These are phyloP conservation scores for Papiliotrema flavescens DNA, from an alignment of 1,284 basidiomycete genomes.

Conservation along the genomic window DNA sequence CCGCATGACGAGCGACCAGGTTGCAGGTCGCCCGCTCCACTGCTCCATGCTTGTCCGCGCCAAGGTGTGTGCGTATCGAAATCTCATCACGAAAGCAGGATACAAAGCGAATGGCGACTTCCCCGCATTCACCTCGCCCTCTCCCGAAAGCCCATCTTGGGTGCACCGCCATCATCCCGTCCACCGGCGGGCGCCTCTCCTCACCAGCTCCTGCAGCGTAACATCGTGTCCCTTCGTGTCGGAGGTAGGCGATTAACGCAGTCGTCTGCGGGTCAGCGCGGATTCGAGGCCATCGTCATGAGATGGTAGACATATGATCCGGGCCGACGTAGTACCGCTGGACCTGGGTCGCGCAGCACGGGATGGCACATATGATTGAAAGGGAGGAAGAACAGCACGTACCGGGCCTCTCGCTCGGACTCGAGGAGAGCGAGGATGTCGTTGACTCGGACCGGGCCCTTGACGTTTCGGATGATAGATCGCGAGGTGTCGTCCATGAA, in stretches of 20 bases:
- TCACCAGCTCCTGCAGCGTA: neutral
- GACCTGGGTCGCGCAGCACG: no score
- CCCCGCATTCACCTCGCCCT: neutral
- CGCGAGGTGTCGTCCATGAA: conserved; percentile 98
- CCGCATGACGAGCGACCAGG: no score
- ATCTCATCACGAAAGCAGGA: neutral
- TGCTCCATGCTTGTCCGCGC: no score
- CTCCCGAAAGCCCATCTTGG: neutral
- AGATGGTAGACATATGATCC: neutral
- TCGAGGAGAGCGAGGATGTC: conserved; percentile 98
- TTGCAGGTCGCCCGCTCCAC: no score
- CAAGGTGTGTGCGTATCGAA: neutral
- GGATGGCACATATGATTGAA: no score
- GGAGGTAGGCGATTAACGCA: neutral
- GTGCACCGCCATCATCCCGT: neutral
- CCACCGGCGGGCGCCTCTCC: neutral
- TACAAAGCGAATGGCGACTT: neutral
- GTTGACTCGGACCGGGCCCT: conserved; percentile 93
- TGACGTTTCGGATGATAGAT: conserved; percentile 98
- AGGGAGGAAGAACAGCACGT: conserved; percentile 46
- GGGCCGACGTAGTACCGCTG: neutral
- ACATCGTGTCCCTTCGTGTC: neutral
- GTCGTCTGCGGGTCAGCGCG: neutral
- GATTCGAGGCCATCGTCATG: no score
- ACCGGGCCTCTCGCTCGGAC: conserved; percentile 99